phyloP scores from a whole-genome alignment of 1,139 yeast species.

The Torulaspora globosa region DNA sequence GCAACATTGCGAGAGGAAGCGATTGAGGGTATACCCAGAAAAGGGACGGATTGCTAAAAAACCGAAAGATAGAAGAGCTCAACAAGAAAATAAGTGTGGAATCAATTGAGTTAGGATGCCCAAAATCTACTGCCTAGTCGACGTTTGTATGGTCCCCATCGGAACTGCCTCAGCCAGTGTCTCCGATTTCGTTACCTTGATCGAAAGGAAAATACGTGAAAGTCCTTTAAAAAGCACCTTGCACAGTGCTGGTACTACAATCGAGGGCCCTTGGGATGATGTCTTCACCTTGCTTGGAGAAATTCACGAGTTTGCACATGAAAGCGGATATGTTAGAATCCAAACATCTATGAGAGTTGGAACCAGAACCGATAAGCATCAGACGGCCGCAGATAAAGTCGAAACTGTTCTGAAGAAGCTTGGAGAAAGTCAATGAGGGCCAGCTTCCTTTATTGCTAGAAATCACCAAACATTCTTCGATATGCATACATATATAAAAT shows the following conservation, averaged over 20 bases:
- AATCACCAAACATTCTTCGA: background rate
- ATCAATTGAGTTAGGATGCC: slow-evolving; percentile 37
- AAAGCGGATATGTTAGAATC: slow-evolving; percentile 64
- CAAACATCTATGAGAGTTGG: slow-evolving; percentile 87
- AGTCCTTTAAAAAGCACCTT: slow-evolving; percentile 63
- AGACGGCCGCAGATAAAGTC: slow-evolving; percentile 63
- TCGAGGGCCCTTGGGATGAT: slow-evolving; percentile 87
- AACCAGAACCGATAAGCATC: slow-evolving; percentile 63
- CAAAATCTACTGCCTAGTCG: slow-evolving; percentile 66
- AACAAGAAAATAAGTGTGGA: background rate
- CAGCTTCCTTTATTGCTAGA: background rate
- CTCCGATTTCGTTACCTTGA: slow-evolving; percentile 69
- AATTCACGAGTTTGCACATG: slow-evolving; percentile 67
- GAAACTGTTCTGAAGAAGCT: slow-evolving; percentile 55
- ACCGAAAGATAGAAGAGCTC: background rate
- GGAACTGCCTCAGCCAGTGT: slow-evolving; percentile 78
- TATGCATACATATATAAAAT: slow-evolving; percentile 9
- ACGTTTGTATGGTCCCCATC: slow-evolving; percentile 77
- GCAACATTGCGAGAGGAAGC: background rate
- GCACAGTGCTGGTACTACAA: slow-evolving; percentile 89
- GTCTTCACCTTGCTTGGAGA: slow-evolving; percentile 78
- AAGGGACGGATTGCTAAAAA: background rate
- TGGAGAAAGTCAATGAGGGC: slow-evolving; percentile 21
- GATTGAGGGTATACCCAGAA: background rate
- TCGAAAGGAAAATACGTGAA: slow-evolving; percentile 57